Conservation (phyloP, 306 rosid genomes). For the Ziziphus jujuba region DNA sequence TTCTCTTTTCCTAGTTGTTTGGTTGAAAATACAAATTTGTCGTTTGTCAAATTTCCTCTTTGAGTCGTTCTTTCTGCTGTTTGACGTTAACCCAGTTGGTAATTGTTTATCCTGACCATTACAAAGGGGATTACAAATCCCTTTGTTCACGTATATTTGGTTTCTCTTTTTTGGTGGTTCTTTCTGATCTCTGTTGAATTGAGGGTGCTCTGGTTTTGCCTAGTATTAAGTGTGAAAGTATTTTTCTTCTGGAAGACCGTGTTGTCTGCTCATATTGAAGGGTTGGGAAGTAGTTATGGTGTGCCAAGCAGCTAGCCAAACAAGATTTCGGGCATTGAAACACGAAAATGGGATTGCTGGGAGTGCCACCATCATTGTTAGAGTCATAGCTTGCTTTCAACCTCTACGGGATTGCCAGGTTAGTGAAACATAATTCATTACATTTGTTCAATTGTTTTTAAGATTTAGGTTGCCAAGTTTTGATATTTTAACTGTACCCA, state of each 20-base stretch:
- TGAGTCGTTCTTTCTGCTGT: neutral
- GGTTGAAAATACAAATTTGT: no score
- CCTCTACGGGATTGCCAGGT: conserved; percentile 99
- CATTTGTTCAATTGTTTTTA: neutral
- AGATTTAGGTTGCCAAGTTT: neutral
- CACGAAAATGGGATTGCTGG: conserved; percentile 92
- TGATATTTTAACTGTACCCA: neutral
- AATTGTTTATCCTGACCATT: no score
- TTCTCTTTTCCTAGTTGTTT: neutral
- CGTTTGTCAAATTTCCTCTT: neutral
- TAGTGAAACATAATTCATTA: conserved; percentile 13
- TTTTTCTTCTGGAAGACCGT: conserved; percentile 41
- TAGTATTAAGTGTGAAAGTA: conserved; percentile 14
- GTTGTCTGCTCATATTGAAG: conserved; percentile 38
- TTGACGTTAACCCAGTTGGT: no score
- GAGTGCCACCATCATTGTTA: conserved; percentile 82
- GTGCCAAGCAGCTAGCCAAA: conserved; percentile 98
- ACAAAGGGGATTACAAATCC: neutral
- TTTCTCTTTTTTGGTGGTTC: conserved; percentile 12
- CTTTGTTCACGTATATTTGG: neutral
- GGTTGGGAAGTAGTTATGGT: conserved; percentile 92
- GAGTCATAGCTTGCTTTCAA: conserved; percentile 95
- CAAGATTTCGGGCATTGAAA: conserved; percentile 99
- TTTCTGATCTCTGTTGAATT: conserved; percentile 16
- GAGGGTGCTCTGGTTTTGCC: conserved; percentile 9